Base-by-base conservation (phyloP, 179 eudicot species). In the Carnegiea gigantea region DNA sequence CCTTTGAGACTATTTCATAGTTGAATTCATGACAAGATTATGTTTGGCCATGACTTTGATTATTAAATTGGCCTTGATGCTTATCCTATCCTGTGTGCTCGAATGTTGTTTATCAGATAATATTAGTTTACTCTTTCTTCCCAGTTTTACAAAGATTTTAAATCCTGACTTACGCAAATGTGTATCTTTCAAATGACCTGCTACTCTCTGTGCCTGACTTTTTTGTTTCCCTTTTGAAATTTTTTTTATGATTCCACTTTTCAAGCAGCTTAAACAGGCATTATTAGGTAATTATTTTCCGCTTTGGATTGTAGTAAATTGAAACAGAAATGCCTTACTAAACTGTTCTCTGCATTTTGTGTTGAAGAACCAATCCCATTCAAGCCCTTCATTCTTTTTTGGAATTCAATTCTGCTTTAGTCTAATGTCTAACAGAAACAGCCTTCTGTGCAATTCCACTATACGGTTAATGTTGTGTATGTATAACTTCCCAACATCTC, bases 1-100 rank as follows among this genome's bases (percentile, higher is more conserved):
- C 82, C 81, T 60, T 81, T n/a, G 51, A 62, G 81, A 84, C 86
- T 73, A 12, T 65, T 81, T 62, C 84, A 73, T 75, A 71, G 62
- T 54, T 36, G 44, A 62, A 65, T 62, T 24, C 62, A 23, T 70
- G 59, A 54, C 38, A 62, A 28, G 57, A 48, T 59, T 59, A 40
- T 21, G 70, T 33, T 20, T 15, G 23, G 46, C 4, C n/a, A 74
- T 81, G 40, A 73, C 79, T 72, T 44, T 33, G 33, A 67, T 67
- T 51, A 40, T 77, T 78, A 70, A 43, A 46, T 82, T 62, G 28
- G 18, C 38, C 40, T 67, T 30, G 20, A 28, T 67, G 9, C 82
- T 72, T 81, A 64, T 81, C 84, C 26, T 62, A 62, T 67, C 72
- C 59, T 40, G 17, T 84, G 49, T 77, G 75, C 67, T 73, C 44